Conservation (phyloP, 768 basidiomycete species). For the Dictyophora rubrovolvata region DNA sequence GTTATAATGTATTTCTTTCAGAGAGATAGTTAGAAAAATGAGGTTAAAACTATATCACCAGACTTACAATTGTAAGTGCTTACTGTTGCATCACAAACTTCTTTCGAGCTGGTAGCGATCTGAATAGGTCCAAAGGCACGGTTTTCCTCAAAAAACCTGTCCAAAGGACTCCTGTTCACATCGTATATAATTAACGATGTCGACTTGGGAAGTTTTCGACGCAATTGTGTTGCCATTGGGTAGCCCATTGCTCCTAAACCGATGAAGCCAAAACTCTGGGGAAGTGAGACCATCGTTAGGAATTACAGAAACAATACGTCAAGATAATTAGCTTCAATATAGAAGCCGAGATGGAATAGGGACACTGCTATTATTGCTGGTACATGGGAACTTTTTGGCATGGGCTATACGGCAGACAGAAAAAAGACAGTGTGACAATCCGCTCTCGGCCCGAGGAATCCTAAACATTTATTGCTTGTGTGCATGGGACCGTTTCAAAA, state of each 20-base stretch:
- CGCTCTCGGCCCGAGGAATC: background rate
- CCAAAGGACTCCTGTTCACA: background rate
- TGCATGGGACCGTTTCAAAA: background rate
- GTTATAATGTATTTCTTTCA: conserved; percentile 30
- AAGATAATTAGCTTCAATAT: background rate
- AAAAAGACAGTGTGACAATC: background rate
- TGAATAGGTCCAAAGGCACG: background rate
- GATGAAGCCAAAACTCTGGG: conserved; percentile 6
- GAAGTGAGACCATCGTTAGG: background rate
- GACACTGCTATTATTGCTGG: background rate
- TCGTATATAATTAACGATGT: conserved; percentile 1
- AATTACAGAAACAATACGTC: background rate
- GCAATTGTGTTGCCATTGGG: conserved; percentile 8
- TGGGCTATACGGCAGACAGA: background rate
- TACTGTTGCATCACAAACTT: conserved; percentile 4
- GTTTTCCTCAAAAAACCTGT: background rate
- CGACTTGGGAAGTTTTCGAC: background rate
- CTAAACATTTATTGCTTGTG: background rate
- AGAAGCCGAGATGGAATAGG: background rate
- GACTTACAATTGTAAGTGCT: background rate
- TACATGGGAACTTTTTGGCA: background rate
- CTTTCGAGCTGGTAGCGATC: conserved; percentile 2
- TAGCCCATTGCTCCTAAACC: conserved; percentile 9
- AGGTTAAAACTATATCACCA: background rate
- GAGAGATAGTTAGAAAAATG: background rate